Base-by-base conservation (phyloP, 164 flowering plant genomes). In the Stephania japonica region DNA sequence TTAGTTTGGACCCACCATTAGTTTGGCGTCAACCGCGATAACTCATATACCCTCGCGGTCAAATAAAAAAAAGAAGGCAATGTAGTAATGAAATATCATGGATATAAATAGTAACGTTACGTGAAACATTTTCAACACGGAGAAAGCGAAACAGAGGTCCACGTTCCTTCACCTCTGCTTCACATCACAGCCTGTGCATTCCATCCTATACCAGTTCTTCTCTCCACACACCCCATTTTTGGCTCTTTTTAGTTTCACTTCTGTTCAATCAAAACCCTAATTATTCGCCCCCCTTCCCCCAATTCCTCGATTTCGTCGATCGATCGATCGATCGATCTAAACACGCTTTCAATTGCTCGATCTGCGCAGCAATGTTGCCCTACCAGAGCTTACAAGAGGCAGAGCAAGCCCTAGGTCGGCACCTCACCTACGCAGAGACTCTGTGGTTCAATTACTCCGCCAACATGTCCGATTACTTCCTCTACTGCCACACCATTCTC, bases 371-470 rank as follows among this genome's bases (percentile, higher is more conserved):
- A 69, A 91, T 94, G 98, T 69, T 94, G 83, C 97, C 98, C 0
- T 92, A 78, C 78, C 71, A 50, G 68, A 83, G 82, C 27, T 14
- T 89, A 67, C 72, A 74, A 6, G 95, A 86, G 11, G 98, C 97
- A 50, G 87, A 84, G 68, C 67, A 76, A 21, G 83, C 87, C 2
- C 77, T 91, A 6, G 90, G 90, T 26, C 81, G 97, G 65, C 69
- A 80, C 61, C 88, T 94, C 16, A 87, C 97, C 3, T 72, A 26
- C 66, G 81, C 89, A 9, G 97, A 92, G 82, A 86, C 86, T 18
- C 32, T 92, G 5, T 94, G 97, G 98, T 88, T 88, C 84, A 80
- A 85, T 41, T 94, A 91, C 87, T 89, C 97, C 0, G 85, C 86
- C 1, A 49, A 43, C 10, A 88, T 84, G 76, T 84, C 91, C 1